phyloP scores from a whole-genome alignment of 1,139 yeast genomes.

The Candida pseudoviswanathii region DNA sequence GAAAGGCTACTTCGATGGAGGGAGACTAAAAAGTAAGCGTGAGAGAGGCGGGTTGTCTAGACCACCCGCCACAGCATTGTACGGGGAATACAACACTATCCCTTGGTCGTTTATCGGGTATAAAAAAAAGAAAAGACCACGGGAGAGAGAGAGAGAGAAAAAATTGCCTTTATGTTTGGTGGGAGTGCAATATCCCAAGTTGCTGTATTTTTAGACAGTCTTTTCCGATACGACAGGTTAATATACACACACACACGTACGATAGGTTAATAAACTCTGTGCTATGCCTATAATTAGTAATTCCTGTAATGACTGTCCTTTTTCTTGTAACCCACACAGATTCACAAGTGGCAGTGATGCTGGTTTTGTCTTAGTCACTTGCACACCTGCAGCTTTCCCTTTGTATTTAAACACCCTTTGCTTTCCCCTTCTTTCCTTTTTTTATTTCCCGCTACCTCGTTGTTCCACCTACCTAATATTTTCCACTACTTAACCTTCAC shows the following conservation, averaged over 20 bases:
- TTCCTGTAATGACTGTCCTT: too few relatives aligned
- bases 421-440: background rate
- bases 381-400: background rate
- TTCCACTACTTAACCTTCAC: too few relatives aligned
- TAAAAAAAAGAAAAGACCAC: background rate
- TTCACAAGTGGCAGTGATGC: too few relatives aligned
- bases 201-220: background rate
- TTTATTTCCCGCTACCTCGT: background rate
- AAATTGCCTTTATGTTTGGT: background rate
- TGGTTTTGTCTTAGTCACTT: background rate
- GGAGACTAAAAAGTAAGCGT: background rate
- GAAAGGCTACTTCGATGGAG: too few relatives aligned
- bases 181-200: background rate
- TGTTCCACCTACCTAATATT: too few relatives aligned
- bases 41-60: too few relatives aligned
- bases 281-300: too few relatives aligned
- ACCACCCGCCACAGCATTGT: too few relatives aligned
- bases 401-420: background rate
- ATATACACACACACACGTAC: too few relatives aligned
- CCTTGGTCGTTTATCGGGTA: background rate
- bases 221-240: too few relatives aligned
- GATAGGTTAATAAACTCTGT: too few relatives aligned
- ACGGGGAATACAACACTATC: background rate
- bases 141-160: background rate
- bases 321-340: too few relatives aligned